phyloP scores from a whole-genome alignment of 2,329 filamentous ascomycete species.

The Xylariales sp. region DNA sequence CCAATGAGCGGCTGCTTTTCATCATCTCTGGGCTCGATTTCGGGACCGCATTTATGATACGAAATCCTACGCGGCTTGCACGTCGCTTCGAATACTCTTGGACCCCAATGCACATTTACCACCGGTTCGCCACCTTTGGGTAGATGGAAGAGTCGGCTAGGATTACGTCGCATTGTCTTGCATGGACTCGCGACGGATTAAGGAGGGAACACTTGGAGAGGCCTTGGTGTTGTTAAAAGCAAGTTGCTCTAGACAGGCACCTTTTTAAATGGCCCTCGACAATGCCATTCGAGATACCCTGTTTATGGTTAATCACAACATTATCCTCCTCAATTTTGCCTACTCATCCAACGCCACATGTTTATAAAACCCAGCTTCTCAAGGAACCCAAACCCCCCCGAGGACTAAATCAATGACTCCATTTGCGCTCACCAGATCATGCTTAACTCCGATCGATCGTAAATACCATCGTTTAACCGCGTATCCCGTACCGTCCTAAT shows the following conservation, averaged over 20 bases:
- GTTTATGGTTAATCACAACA: constrained; percentile 9
- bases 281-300: not conserved
- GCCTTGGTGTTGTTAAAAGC: not conserved
- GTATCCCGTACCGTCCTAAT: not conserved
- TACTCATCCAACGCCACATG: not conserved
- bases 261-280: not conserved
- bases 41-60: constrained; percentile 31
- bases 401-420: not conserved
- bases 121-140: too few relatives aligned
- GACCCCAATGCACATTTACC: not conserved
- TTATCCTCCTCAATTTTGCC: not conserved
- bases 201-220: not conserved
- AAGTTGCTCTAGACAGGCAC: not conserved
- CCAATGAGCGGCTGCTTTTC: constrained; percentile 14
- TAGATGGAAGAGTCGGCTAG: too few relatives aligned
- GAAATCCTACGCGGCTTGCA: constrained; percentile 23
- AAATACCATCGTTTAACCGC: constrained; percentile 6
- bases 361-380: not conserved
- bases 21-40: not conserved
- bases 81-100: not conserved
- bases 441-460: constrained; percentile 23
- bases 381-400: not conserved
- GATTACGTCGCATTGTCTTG: too few relatives aligned
- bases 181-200: not conserved
- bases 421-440: constrained; percentile 1